phyloP scores from a whole-genome alignment of 1,284 basidiomycete species.

The Papiliotrema terrestris region DNA sequence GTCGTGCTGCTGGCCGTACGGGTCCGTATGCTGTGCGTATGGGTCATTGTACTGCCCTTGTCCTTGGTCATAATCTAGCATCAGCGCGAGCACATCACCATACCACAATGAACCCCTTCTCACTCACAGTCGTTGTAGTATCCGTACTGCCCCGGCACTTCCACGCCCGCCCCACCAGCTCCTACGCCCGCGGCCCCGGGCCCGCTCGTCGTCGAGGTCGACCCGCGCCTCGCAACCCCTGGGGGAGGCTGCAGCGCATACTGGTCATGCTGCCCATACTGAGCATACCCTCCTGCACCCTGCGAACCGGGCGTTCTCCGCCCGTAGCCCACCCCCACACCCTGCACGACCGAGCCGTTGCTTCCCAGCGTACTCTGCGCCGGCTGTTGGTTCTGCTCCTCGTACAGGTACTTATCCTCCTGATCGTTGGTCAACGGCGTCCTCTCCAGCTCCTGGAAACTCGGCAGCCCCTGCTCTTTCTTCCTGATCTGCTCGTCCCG shows the following conservation, averaged over 20 bases:
- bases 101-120: neutral
- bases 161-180: constrained; percentile 31
- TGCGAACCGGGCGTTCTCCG: constrained; percentile 11
- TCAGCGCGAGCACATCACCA: neutral
- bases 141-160: constrained; percentile 16
- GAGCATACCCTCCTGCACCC: constrained; percentile 3
- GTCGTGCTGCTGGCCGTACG: constrained; percentile 10
- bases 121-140: constrained; percentile 16
- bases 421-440: constrained; percentile 22
- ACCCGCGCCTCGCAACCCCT: constrained; percentile 15
- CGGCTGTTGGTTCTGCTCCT: constrained; percentile 15
- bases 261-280: constrained; percentile 5
- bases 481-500: constrained; percentile 37
- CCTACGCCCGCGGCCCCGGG: constrained; percentile 38
- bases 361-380: constrained; percentile 10
- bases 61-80: constrained; percentile 7
- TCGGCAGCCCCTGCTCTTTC: constrained; percentile 40
- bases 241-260: constrained; percentile 11
- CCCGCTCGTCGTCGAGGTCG: constrained; percentile 13
- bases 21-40: constrained; percentile 13
- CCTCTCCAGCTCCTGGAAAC: constrained; percentile 34
- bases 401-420: constrained; percentile 42
- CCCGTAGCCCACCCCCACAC: constrained; percentile 42
- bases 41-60: constrained; percentile 5
- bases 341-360: constrained; percentile 31